Evolutionary conservation across 345 rosid genomes (phyloP).

Genomic region (Eucalyptus pauciflora): DNA sequence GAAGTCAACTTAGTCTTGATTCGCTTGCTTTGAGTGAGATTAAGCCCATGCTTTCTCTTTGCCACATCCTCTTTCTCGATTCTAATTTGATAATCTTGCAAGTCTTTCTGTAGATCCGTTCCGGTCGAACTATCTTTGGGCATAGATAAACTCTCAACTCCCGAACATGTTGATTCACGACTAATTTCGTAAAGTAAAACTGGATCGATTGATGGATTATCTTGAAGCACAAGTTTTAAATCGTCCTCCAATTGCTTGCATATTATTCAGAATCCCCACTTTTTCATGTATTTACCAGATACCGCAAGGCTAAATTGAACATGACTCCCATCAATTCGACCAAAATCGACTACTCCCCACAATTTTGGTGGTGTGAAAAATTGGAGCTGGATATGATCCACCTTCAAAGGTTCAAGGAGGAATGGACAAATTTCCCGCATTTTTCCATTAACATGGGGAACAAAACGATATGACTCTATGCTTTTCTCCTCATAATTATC

Average conservation of each 20-base stretch:
- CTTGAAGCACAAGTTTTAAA: background rate
- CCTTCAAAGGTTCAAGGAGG: too few species aligned
- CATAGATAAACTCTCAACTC: too few species aligned
- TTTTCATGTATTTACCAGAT: accelerated
- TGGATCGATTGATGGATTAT: accelerated
- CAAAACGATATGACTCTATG: background rate
- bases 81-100: too few species aligned
- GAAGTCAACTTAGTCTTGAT: too few species aligned
- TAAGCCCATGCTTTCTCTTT: too few species aligned
- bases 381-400: background rate
- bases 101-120: too few species aligned
- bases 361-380: background rate
- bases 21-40: too few species aligned
- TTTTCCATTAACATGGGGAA: background rate
- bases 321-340: background rate
- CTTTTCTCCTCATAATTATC: background rate
- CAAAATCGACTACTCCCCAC: background rate
- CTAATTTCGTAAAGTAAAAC: too few species aligned
- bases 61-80: too few species aligned
- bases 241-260: background rate
- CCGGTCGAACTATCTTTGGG: accelerated
- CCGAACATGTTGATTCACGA: background rate
- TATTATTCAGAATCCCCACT: background rate
- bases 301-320: background rate
- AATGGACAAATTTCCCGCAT: too few species aligned